Evolutionary conservation across 495 filamentous ascomycete genomes (phyloP).

Genomic region (Penicillium alfredii): DNA sequence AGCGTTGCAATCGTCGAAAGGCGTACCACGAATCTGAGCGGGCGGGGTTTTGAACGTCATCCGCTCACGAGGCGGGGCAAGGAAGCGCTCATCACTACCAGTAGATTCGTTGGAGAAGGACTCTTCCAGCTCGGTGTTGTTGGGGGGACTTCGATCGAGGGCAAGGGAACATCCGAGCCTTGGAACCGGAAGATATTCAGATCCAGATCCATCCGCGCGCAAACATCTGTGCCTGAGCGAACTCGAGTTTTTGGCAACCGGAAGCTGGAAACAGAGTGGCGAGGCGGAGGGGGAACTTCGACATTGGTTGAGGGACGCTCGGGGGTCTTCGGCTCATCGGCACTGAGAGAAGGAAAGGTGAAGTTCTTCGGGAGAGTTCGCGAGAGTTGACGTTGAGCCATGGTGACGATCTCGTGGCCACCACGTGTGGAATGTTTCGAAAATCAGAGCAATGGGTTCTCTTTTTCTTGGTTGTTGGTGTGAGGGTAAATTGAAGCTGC

Average conservation of each 20-base stretch:
- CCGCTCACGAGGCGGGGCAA: conserved; percentile 43
- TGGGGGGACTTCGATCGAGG: conserved; percentile 54
- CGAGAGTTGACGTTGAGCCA: conserved; percentile 50
- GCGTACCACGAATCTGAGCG: conserved; percentile 44
- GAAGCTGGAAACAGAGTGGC: conserved; percentile 47
- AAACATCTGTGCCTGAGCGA: conserved; percentile 41
- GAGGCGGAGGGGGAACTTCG: conserved; percentile 42
- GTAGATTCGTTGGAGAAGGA: conserved; percentile 16
- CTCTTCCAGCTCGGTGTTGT: conserved; percentile 14
- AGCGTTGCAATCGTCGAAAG: conserved; percentile 24
- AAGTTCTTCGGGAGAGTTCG: conserved; percentile 63
- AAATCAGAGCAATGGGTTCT: too few species aligned
- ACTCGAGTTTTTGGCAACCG: conserved; percentile 41
- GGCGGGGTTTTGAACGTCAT: conserved; percentile 59
- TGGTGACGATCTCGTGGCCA: conserved; percentile 24
- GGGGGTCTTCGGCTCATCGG: conserved; percentile 53
- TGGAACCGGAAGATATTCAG: conserved; percentile 26
- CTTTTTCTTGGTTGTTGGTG: too few species aligned
- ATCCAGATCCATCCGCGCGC: conserved; percentile 31
- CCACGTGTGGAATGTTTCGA: too few species aligned
- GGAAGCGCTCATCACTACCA: conserved; percentile 41
- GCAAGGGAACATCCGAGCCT: conserved; percentile 45
- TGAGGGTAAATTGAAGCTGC: conserved; percentile 2
- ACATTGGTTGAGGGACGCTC: conserved; percentile 41
- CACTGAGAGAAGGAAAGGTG: conserved; percentile 51